phyloP scores from a whole-genome alignment of 2,329 filamentous ascomycete species.

The Chaetomium globosum region DNA sequence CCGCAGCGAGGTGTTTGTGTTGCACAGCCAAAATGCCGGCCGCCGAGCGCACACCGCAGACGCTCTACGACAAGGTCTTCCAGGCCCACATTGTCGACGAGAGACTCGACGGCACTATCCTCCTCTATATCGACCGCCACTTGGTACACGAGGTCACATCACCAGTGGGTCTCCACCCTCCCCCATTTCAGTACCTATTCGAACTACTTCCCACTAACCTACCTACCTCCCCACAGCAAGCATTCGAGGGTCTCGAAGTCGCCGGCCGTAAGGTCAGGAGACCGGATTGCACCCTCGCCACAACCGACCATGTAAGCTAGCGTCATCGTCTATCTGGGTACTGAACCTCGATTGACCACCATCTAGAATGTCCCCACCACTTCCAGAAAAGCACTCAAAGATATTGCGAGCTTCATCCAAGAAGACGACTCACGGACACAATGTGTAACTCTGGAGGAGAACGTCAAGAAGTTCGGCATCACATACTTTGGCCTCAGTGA shows the following conservation, averaged over 20 bases:
- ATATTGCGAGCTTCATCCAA: constrained; percentile 89
- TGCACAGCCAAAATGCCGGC: constrained; percentile 67
- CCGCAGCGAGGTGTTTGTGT: constrained; percentile 17
- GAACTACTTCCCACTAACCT: background rate
- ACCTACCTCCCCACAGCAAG: constrained; percentile 72
- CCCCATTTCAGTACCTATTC: background rate
- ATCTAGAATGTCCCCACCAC: constrained; percentile 87
- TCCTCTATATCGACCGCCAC: constrained; percentile 96
- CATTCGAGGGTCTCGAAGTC: constrained; percentile 92
- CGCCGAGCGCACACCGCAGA: constrained; percentile 71
- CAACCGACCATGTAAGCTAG: constrained; percentile 83
- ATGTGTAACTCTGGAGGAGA: constrained; percentile 94
- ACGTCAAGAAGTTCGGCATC: constrained; percentile 93
- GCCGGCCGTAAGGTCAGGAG: constrained; percentile 84
- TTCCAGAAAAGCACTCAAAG: constrained; percentile 89
- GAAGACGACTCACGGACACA: constrained; percentile 92
- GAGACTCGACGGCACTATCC: constrained; percentile 87
- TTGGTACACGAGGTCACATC: constrained; percentile 98
- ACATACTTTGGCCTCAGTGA: constrained; percentile 97
- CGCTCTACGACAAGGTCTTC: constrained; percentile 97
- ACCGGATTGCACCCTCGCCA: constrained; percentile 95
- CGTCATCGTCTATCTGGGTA: background rate
- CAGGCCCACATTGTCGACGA: constrained; percentile 92
- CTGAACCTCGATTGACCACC: background rate
- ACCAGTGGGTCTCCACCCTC: constrained; percentile 61